phyloP scores from a whole-genome alignment of 2,329 filamentous ascomycete species.

The Claviceps maximensis region DNA sequence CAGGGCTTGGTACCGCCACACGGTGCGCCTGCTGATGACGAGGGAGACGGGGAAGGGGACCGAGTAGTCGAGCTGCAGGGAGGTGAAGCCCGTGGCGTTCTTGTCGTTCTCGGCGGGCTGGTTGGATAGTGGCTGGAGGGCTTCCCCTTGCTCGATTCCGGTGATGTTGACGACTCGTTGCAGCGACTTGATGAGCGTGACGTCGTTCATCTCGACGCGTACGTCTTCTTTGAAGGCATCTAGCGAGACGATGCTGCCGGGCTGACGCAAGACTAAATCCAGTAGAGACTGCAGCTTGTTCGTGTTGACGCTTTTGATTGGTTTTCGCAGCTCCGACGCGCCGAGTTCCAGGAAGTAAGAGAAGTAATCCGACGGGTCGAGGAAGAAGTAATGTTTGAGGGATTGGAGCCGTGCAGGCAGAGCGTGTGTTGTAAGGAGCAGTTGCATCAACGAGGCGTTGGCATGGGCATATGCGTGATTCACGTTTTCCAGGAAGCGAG shows the following conservation, averaged over 20 bases:
- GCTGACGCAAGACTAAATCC: conserved; percentile 92
- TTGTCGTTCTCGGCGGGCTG: conserved; percentile 68
- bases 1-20: conserved; percentile 91
- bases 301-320: conserved; percentile 77
- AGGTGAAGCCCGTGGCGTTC: conserved; percentile 80
- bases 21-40: conserved; percentile 88
- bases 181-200: conserved; percentile 81
- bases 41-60: conserved; percentile 93
- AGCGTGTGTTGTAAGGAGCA: conserved; percentile 85
- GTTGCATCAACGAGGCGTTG: conserved; percentile 80
- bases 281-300: conserved; percentile 88
- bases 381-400: conserved; percentile 97
- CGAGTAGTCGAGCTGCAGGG: conserved; percentile 82
- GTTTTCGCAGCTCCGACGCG: conserved; percentile 78
- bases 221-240: conserved; percentile 98
- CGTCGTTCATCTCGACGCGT: conserved; percentile 93
- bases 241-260: conserved; percentile 81
- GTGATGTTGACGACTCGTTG: conserved; percentile 96
- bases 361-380: conserved; percentile 96
- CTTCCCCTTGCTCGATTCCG: conserved; percentile 82
- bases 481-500: conserved; percentile 86
- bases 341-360: conserved; percentile 93
- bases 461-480: conserved; percentile 90
- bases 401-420: conserved; percentile 77
- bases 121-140: conserved; percentile 58